Percentiles rank a stretch among this genome's conserved stretches.
Conservation (phyloP, 2,329 filamentous ascomycete genomes). For the Botrytis aclada region DNA sequence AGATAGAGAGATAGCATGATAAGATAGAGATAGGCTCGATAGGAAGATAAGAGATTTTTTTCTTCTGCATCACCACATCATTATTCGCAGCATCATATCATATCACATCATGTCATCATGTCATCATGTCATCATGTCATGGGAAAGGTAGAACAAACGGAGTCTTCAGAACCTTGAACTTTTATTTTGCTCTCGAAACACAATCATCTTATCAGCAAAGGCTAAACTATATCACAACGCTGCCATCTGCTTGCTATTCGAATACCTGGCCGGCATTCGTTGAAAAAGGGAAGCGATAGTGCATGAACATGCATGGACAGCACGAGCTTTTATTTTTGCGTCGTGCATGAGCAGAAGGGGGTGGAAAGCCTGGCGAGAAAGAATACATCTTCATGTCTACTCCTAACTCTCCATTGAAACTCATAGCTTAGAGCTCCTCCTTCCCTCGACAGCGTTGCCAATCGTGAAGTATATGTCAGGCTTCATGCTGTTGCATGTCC, state of each 20-base stretch:
- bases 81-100: neutral
- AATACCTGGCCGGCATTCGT: neutral
- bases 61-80: neutral
- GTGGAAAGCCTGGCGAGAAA: slow-evolving; percentile 2
- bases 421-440: neutral
- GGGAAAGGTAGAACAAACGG: neutral
- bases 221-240: slow-evolving; percentile 1
- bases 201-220: neutral
- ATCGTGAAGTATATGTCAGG: neutral
- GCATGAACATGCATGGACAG: slow-evolving; percentile 16
- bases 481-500: neutral
- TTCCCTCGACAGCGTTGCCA: neutral
- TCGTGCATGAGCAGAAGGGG: slow-evolving; percentile 15
- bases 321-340: slow-evolving; percentile 9
- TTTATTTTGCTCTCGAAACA: neutral
- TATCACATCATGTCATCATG: neutral
- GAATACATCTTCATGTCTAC: slow-evolving; percentile 6
- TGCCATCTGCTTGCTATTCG: neutral
- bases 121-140: neutral
- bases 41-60: neutral
- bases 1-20: slow-evolving; percentile 1
- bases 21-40: neutral
- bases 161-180: slow-evolving; percentile 1
- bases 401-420: slow-evolving; percentile 13
- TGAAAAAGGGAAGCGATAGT: slow-evolving; percentile 9